A percentile compares a stretch with the other conserved stretches of the same genome.
Conservation (phyloP, 352 stramenopile species). For the Phytophthora hibernalis region DNA sequence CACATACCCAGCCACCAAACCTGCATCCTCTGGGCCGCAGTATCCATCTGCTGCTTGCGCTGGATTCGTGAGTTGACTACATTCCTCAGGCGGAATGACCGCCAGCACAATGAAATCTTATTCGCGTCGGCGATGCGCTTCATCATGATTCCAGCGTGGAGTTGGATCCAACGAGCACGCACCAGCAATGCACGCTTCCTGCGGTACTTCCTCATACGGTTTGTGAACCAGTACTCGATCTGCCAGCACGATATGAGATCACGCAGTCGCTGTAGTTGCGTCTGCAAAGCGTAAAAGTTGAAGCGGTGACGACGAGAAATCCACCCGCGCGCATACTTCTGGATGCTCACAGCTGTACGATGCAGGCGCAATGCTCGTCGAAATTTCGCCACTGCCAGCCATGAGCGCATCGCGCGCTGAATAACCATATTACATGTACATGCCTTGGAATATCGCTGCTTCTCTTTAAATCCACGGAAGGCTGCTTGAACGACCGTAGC, state of each 20-base stretch:
- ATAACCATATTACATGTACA: slow-evolving; percentile 18
- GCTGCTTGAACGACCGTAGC: slow-evolving; percentile 38
- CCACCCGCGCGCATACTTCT: slow-evolving; percentile 56
- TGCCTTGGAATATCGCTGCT: slow-evolving; percentile 27
- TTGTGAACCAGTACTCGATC: slow-evolving; percentile 60
- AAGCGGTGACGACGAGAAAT: slow-evolving; percentile 42
- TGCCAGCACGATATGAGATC: slow-evolving; percentile 54
- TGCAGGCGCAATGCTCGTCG: slow-evolving; percentile 27
- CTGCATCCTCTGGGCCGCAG: slow-evolving; percentile 38
- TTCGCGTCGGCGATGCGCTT: slow-evolving; percentile 34
- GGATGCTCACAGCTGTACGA: slow-evolving; percentile 44
- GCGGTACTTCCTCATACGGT: slow-evolving; percentile 28
- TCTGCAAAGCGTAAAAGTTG: slow-evolving; percentile 52
- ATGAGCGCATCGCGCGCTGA: slow-evolving; percentile 30
- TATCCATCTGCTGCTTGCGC: slow-evolving; percentile 15
- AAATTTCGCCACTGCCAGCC: slow-evolving; percentile 22
- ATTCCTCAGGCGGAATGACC: slow-evolving; percentile 32
- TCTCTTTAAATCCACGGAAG: slow-evolving; percentile 33
- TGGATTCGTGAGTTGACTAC: slow-evolving; percentile 37
- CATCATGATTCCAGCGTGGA: slow-evolving; percentile 36
- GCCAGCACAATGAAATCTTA: slow-evolving; percentile 48
- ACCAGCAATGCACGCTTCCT: slow-evolving; percentile 36
- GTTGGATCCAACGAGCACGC: slow-evolving; percentile 42
- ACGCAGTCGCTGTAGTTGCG: slow-evolving; percentile 45
- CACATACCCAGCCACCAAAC: slow-evolving; percentile 53